Percentiles rank a stretch among this genome's conserved stretches.
These are phyloP conservation scores for Lizanozyma gosingica DNA, from an alignment of 1,139 yeast genomes.

Conservation along the genomic window DNA sequence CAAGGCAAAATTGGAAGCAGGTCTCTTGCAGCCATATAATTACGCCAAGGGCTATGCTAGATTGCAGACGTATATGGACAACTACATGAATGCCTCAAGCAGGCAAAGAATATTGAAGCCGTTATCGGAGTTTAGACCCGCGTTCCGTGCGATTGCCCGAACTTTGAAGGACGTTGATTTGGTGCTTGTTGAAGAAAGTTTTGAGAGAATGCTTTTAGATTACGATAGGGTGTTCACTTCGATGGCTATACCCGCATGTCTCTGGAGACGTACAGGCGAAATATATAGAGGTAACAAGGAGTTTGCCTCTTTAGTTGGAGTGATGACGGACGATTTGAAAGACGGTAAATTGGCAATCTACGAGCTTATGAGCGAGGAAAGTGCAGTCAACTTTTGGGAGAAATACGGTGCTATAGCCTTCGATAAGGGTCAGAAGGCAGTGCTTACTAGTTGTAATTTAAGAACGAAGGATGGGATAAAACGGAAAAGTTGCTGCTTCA, in stretches of 20 bases:
- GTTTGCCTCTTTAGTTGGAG: slow-evolving; percentile 93
- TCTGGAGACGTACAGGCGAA: slow-evolving; percentile 97
- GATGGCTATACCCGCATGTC: slow-evolving; percentile 96
- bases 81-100: slow-evolving; percentile 79
- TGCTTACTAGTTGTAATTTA: slow-evolving; percentile 81
- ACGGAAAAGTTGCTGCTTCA: slow-evolving; percentile 82
- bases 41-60: slow-evolving; percentile 93
- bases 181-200: slow-evolving; percentile 87
- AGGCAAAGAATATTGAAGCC: slow-evolving; percentile 87
- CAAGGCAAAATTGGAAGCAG: slow-evolving; percentile 91
- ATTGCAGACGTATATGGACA: slow-evolving; percentile 85
- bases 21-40: slow-evolving; percentile 84
- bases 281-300: slow-evolving; percentile 93
- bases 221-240: slow-evolving; percentile 94
- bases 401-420: slow-evolving; percentile 95
- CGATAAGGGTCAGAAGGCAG: slow-evolving; percentile 93
- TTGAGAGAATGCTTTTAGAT: slow-evolving; percentile 87
- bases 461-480: slow-evolving; percentile 78
- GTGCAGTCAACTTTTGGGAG: slow-evolving; percentile 98
- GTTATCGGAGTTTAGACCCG: slow-evolving; percentile 79
- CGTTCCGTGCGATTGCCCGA: slow-evolving; percentile 87
- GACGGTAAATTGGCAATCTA: slow-evolving; percentile 91
- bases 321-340: slow-evolving; percentile 79
- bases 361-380: slow-evolving; percentile 92
- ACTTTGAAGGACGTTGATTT: slow-evolving; percentile 87